Evolutionary conservation across 2,329 filamentous ascomycete genomes (phyloP).

Genomic region (Stachybotrys elegans): DNA sequence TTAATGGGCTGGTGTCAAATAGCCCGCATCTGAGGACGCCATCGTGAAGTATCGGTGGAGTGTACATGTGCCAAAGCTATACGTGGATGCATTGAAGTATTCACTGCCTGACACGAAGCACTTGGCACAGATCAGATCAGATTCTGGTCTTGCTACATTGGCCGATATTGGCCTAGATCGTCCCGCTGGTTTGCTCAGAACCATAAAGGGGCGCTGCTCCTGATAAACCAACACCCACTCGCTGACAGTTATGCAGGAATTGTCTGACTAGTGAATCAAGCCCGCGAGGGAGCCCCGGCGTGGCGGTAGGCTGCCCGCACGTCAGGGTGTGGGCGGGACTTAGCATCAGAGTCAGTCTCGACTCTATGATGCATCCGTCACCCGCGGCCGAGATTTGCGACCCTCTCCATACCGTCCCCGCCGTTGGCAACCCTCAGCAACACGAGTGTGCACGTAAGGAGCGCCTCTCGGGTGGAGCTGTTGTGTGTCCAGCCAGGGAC

Average conservation of each 20-base stretch:
- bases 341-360: constrained; percentile 1
- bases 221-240: neutral
- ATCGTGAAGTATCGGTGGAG: no score
- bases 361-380: constrained; percentile 1
- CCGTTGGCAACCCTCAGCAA: neutral
- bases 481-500: neutral
- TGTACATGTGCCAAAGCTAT: no score
- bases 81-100: no score
- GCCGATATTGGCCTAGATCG: neutral
- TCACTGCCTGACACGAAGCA: no score
- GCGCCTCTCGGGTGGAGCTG: neutral
- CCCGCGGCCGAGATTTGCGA: constrained; percentile 1
- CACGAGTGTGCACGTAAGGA: neutral
- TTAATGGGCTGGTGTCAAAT: no score
- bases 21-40: no score
- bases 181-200: neutral
- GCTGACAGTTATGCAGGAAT: neutral
- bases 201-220: neutral
- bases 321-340: neutral
- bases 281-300: no score
- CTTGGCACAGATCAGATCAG: no score
- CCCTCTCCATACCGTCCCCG: neutral
- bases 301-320: neutral
- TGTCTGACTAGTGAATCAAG: no score
- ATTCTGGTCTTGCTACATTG: neutral